Evolutionary conservation across 139 green algal species (phyloP), one percentile per base, ranked within the genome.

Genomic region (Nannochloris sp.): DNA sequence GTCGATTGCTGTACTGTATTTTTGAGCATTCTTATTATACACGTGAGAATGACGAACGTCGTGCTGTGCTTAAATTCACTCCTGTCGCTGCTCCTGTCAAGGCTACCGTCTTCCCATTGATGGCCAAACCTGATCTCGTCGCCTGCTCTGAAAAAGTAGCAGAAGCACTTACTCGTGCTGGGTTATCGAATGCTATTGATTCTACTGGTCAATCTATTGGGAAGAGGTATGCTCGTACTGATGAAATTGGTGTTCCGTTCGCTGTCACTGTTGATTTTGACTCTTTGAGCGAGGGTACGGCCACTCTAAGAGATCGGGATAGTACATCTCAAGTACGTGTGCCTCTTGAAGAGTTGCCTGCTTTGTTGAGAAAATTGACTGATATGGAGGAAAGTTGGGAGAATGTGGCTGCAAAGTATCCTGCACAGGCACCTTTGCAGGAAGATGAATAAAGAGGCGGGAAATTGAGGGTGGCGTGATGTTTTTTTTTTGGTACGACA

Each of bases 1-100:
- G 94, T 9, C 86, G 94, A 71, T 94, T 99, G 81, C 87, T 99
- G 69, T 99, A 99, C 82, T 96, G 89, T 85, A 79, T 99, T 55
- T 97, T 97, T 64, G 94, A 99, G 83, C 94, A 99, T 81, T 70
- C 68, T 30, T 98, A 92, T 78, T 96, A 96, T 79, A 76, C 80
- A 4, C 88, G 93, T 19, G 80, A 87, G 65, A 72, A 53, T 4
- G 80, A 89, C 54, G 86, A 91, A 32, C 48, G 82, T 65, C 73
- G 77, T 19, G 77, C 80, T 6, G 81, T 95, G 1, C 89, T 95
- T 75, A 46, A 66, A 31, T 98, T 99, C 82, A 84, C 76, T 1
- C 90, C 92, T 0, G 34, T 95, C 25, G 83, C 96, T n/a, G 94
- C 94, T 3, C 94, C 94, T 39, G 81, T 93, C 71, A 99, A 99